Evolutionary conservation across 495 filamentous ascomycete species (phyloP).

Genomic region (Cenococcum geophilum): DNA sequence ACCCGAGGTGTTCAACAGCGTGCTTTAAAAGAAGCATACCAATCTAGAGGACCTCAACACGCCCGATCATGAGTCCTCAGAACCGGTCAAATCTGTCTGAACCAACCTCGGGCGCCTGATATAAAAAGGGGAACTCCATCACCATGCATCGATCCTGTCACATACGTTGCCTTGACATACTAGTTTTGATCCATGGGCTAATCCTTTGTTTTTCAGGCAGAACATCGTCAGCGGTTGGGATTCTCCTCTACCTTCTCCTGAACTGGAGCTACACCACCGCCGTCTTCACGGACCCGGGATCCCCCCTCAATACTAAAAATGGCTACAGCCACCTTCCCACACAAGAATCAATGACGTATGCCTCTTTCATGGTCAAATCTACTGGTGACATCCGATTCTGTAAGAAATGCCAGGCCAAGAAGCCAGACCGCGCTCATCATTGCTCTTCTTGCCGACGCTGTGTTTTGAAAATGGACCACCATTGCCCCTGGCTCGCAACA

Average conservation of each 20-base stretch:
- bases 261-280: conserved; percentile 86
- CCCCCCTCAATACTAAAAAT: conserved; percentile 48
- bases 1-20: too few species aligned
- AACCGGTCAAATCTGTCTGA: too few species aligned
- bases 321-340: conserved; percentile 61
- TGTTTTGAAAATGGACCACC: conserved; percentile 98
- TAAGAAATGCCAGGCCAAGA: conserved; percentile 91
- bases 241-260: conserved; percentile 68
- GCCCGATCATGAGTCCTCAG: too few species aligned
- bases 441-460: conserved; percentile 89
- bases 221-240: conserved; percentile 50
- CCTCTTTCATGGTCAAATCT: conserved; percentile 83
- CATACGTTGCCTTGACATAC: neutral
- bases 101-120: too few species aligned
- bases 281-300: conserved; percentile 86
- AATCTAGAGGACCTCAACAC: too few species aligned
- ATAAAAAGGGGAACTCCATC: too few species aligned
- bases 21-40: too few species aligned
- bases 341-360: conserved; percentile 54
- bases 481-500: conserved; percentile 96
- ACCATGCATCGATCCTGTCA: neutral
- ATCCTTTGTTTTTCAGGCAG: conserved; percentile 19
- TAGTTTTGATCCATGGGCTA: neutral
- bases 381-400: conserved; percentile 81
- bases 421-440: conserved; percentile 95